Evolutionary conservation across 2,329 filamentous ascomycete genomes (phyloP), one percentile per base, ranked within the genome.

Genomic region (Pestalotiopsis sp.): DNA sequence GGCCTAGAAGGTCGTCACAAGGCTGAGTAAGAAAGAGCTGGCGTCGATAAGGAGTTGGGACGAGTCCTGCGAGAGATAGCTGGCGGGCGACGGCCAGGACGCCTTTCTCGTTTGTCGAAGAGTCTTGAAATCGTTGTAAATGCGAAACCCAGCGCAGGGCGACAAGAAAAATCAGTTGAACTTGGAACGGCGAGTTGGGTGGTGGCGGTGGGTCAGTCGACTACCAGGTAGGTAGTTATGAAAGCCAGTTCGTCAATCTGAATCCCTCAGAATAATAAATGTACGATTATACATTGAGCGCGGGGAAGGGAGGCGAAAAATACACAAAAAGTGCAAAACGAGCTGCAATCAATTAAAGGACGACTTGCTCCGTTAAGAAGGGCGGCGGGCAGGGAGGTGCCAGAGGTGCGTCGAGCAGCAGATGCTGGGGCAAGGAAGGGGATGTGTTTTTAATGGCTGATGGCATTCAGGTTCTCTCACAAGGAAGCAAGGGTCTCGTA

Each of bases 91-190:
- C 36, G 14, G 64, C 56, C 64, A 66, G 64, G 64, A 49, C 49
- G 45, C 12, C 61, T 20, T 4, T 14, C 23, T n/a, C 45, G 20
- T 49, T 49, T n/a, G 25, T 25, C 17, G 38, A 20, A 36, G 36
- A n/a, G 36, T n/a, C 20, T 41, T 25, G n/a, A 58, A 12, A 13
- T 66, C 17, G 64, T 58, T 36, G 56, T 66, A 38, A 56, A 60
- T 61, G 64, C 64, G 64, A 38, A 38, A 59, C 36, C 64, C 45
- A 23, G 45, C 45, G 45, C 64, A 66, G 57, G 52, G 64, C 64
- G 57, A 59, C 27, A 36, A 59, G 49, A 56, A 59, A 27, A 27
- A 17, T 27, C 23, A 59, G 57, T 59, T 23, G 57, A 59, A 59
- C 23, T 27, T 59, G 57, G 57, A 36, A 36, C 57, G 17, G 20